Conservation (phyloP, 306 rosid genomes). For the Boehmeria nivea region DNA sequence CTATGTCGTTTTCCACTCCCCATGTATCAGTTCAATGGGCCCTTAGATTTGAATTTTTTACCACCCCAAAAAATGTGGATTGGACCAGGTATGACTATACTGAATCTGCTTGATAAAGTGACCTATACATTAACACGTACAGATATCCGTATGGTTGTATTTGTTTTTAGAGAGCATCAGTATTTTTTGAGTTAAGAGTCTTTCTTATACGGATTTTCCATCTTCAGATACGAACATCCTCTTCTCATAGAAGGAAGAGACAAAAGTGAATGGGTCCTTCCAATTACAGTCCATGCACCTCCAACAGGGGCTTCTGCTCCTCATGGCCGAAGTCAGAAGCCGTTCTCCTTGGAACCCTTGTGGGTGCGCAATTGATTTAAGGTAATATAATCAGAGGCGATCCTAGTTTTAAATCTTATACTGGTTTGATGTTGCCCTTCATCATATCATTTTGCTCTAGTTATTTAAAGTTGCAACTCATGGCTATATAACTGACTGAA, state of each 20-base stretch:
- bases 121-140: too few species aligned
- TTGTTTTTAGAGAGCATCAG: too few species aligned
- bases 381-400: slow-evolving; percentile 16
- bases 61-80: slow-evolving; percentile 80
- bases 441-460: too few species aligned
- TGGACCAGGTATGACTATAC: slow-evolving; percentile 61
- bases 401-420: too few species aligned
- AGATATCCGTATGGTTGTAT: too few species aligned
- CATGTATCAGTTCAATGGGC: slow-evolving; percentile 90
- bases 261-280: slow-evolving; percentile 89
- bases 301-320: slow-evolving; percentile 48
- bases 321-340: slow-evolving; percentile 55
- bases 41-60: slow-evolving; percentile 91
- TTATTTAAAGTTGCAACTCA: too few species aligned
- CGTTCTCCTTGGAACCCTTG: slow-evolving; percentile 61
- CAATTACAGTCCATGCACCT: slow-evolving; percentile 88
- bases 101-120: too few species aligned
- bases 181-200: too few species aligned
- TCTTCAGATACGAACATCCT: slow-evolving; percentile 85
- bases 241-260: slow-evolving; percentile 88
- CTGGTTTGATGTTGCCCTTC: too few species aligned
- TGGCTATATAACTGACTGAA: too few species aligned
- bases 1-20: slow-evolving; percentile 96
- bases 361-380: slow-evolving; percentile 51
- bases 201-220: slow-evolving; percentile 22